Evolutionary conservation across 495 filamentous ascomycete species (phyloP).

Genomic region (Penicillium simplicissimum): DNA sequence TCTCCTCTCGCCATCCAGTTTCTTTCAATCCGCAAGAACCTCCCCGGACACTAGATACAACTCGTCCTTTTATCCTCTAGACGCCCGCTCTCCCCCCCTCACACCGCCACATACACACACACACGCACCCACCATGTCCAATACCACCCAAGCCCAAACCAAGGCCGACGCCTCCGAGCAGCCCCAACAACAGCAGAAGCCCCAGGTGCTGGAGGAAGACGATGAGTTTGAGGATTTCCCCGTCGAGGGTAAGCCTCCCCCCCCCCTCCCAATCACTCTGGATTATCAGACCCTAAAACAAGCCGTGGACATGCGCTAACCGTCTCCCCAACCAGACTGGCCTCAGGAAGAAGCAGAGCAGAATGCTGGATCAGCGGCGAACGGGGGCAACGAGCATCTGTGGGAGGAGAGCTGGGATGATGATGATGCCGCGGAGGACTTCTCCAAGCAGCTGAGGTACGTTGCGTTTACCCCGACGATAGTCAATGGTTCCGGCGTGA

Average conservation of each 20-base stretch:
- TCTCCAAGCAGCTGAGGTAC: conserved; percentile 92
- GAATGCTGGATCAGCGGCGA: conserved; percentile 49
- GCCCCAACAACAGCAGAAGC: conserved; percentile 52
- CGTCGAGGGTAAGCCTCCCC: conserved; percentile 70
- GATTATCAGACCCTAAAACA: background rate
- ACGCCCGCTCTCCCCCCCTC: conserved; percentile 32
- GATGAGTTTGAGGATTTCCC: conserved; percentile 99
- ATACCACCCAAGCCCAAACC: conserved; percentile 36
- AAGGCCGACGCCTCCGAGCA: conserved; percentile 45
- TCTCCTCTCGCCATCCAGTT: background rate
- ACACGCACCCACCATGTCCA: conserved; percentile 53
- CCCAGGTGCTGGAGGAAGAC: conserved; percentile 84
- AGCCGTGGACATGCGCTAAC: conserved; percentile 4
- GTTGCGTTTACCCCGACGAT: conserved; percentile 27
- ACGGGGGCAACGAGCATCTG: conserved; percentile 69
- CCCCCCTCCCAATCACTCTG: background rate
- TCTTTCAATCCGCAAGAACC: background rate
- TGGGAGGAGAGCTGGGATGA: conserved; percentile 99
- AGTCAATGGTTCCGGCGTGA: background rate
- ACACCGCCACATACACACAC: conserved; percentile 15
- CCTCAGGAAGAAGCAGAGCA: conserved; percentile 81
- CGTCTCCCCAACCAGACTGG: conserved; percentile 65
- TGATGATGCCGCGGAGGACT: conserved; percentile 95
- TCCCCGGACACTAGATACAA: background rate
- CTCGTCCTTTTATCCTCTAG: background rate